Percentiles rank a stretch among this genome's conserved stretches.
Conservation (phyloP, 177 flowering plant genomes). For the Vitis hybrid region DNA sequence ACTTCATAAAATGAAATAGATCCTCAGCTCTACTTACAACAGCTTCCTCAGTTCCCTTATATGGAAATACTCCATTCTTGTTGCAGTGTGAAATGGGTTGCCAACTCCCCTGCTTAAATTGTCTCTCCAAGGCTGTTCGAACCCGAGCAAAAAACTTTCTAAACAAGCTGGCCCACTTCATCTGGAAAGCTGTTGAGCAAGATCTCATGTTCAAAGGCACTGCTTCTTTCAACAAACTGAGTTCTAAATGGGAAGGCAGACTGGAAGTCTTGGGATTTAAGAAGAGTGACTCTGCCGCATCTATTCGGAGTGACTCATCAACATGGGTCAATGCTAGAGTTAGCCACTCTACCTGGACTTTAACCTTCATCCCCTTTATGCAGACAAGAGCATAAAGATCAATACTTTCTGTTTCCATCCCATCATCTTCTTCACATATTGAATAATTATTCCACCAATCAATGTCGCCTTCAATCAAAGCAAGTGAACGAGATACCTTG, state of each 20-base stretch:
- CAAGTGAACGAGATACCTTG: slow-evolving; percentile 84
- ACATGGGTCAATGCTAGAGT: slow-evolving; percentile 77
- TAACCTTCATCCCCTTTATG: slow-evolving; percentile 60
- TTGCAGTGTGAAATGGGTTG: slow-evolving; percentile 35
- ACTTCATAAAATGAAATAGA: slow-evolving; percentile 80
- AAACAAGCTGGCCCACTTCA: slow-evolving; percentile 96
- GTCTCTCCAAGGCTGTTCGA: slow-evolving; percentile 89
- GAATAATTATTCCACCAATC: slow-evolving; percentile 38
- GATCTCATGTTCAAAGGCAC: slow-evolving; percentile 95
- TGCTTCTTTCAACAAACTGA: slow-evolving; percentile 72
- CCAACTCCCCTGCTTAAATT: slow-evolving; percentile 72
- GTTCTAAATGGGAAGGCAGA: slow-evolving; percentile 87
- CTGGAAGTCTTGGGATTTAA: slow-evolving; percentile 88
- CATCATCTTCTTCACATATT: slow-evolving; percentile 16
- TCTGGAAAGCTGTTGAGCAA: slow-evolving; percentile 91
- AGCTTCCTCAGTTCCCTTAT: slow-evolving; percentile 25
- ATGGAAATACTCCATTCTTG: slow-evolving; percentile 10
- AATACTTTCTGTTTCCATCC: slow-evolving; percentile 12
- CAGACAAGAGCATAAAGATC: slow-evolving; percentile 44
- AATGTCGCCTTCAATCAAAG: slow-evolving; percentile 91
- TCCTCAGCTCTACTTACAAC: slow-evolving; percentile 45
- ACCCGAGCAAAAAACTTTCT: slow-evolving; percentile 91
- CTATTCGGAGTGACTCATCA: slow-evolving; percentile 91
- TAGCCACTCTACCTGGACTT: slow-evolving; percentile 72
- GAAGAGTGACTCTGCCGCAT: slow-evolving; percentile 93